Base-by-base conservation (phyloP, 352 stramenopile genomes). In the Albugo laibachii region DNA sequence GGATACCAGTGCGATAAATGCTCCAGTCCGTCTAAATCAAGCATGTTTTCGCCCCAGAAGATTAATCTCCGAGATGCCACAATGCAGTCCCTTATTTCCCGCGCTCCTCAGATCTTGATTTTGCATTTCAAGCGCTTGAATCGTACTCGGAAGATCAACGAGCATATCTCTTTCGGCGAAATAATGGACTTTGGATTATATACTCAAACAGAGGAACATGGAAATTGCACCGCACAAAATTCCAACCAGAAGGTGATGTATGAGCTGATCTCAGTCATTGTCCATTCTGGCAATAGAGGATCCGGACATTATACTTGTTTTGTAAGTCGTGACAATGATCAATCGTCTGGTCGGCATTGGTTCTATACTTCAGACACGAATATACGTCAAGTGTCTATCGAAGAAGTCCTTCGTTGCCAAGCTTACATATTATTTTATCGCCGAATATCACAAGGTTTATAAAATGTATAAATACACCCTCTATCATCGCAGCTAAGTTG, bases 351-450 rank as follows among this genome's bases (percentile, higher is more conserved):
- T 19, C 57, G 63, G 16, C 53, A 57, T 38, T 86, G 73, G 73
- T 86, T 69, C 44, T 81, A 78, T 57, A 62, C 80, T 42, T 83
- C 70, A 15, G 73, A 86, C 59, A 73, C 70, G 15, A 52, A 69
- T 36, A 66, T 86, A 39, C 65, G 72, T 48, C 58, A 54, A 41
- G 70, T 86, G 46, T 45, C 54, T 27, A 55, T 82, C 13, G 66
- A 79, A 50, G 62, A 80, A 16, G 73, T 86, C 42, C 55, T 86
- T 16, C 58, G 70, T 42, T 82, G 70, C 41, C 70, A 86, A 56
- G 73, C 73, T 12, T 86, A 86, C 48, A 83, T 86, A 66, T 56
- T 86, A 3, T 83, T 83, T 43, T 86, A 86, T 52, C 62, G 11
- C 19, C 38, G 8, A 43, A 31, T 8, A 31, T 31, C 24, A 31